Conservation (phyloP, 2,329 filamentous ascomycete species). For the Arachnomyces sp. region DNA sequence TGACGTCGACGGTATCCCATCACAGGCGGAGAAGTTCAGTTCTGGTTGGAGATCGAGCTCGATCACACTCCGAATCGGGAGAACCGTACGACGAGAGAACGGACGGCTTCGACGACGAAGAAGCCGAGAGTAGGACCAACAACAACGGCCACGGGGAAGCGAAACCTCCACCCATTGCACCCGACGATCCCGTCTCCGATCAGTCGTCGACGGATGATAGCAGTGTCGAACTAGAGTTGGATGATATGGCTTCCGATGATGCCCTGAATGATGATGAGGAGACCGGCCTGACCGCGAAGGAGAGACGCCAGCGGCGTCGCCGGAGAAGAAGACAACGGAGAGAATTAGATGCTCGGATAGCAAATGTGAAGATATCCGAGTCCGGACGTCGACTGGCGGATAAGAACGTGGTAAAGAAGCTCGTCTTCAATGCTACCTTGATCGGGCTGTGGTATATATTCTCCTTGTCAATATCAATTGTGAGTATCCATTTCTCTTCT, state of each 20-base stretch:
- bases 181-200: not conserved
- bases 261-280: constrained; percentile 81
- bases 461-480: constrained; percentile 84
- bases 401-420: constrained; percentile 59
- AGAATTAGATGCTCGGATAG: constrained; percentile 62
- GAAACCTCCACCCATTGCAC: not conserved
- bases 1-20: too few species aligned
- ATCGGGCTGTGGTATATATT: constrained; percentile 88
- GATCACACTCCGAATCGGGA: too few species aligned
- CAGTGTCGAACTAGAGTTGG: too few species aligned
- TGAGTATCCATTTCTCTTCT: constrained; percentile 43
- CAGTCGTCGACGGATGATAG: not conserved
- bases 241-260: constrained; percentile 56
- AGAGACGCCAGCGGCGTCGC: constrained; percentile 58
- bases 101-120: too few species aligned
- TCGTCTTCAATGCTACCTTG: constrained; percentile 68
- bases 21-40: too few species aligned
- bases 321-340: constrained; percentile 61
- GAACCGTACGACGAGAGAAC: too few species aligned
- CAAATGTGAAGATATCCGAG: constrained; percentile 52
- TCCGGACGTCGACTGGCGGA: constrained; percentile 67
- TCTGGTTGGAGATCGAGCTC: too few species aligned
- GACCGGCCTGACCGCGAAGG: constrained; percentile 70
- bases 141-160: too few species aligned
- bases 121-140: too few species aligned